Evolutionary conservation across 148 eudicot species (phyloP).

Genomic region (Pharnaceum exiguum): DNA sequence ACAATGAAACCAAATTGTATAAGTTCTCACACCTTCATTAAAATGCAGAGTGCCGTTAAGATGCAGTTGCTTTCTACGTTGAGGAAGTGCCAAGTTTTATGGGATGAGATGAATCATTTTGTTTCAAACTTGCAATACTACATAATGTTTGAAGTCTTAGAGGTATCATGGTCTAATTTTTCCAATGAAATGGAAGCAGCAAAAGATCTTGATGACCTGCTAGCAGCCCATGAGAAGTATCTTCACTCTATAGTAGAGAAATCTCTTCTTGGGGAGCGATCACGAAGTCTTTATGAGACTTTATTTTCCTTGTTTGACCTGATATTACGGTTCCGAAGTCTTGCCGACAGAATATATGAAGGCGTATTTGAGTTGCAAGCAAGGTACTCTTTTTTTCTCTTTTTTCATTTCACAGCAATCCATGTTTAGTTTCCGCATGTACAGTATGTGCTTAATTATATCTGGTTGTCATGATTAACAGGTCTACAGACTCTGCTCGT

Average conservation of each 20-base stretch:
- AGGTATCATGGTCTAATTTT: constrained; percentile 93
- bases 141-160: constrained; percentile 99
- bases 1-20: constrained; percentile 93
- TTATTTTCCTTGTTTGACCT: constrained; percentile 78
- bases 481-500: constrained; percentile 46
- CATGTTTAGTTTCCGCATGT: background rate
- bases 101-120: constrained; percentile 99
- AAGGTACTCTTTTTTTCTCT: constrained; percentile 38
- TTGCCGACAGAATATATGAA: constrained; percentile 87
- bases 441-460: background rate
- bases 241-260: constrained; percentile 86
- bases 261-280: constrained; percentile 89
- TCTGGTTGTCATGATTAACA: constrained; percentile 29
- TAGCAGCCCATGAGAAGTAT: constrained; percentile 95
- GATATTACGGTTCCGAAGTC: constrained; percentile 74
- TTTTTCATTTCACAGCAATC: background rate
- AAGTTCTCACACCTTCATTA: constrained; percentile 57
- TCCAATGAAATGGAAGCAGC: constrained; percentile 86
- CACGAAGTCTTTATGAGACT: constrained; percentile 58
- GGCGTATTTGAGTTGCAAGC: constrained; percentile 83
- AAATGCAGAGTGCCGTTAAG: constrained; percentile 65
- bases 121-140: constrained; percentile 91
- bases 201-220: constrained; percentile 94
- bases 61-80: constrained; percentile 65
- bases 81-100: constrained; percentile 86